phyloP scores from a whole-genome alignment of 2,329 filamentous ascomycete genomes.

The Penicillium sclerotiorum region DNA sequence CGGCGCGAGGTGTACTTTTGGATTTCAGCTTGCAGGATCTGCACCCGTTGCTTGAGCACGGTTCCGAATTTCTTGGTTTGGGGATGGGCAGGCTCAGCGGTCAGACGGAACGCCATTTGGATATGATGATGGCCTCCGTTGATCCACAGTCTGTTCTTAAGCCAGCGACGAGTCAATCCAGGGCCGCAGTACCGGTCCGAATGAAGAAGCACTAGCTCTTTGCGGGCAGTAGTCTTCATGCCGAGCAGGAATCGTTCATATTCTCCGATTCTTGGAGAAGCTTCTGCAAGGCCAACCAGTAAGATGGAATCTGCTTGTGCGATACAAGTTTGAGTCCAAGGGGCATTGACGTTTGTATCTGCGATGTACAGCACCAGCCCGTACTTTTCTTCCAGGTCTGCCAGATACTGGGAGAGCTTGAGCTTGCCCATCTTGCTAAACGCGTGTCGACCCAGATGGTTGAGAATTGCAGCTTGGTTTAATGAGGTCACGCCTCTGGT shows the following conservation, averaged over 20 bases:
- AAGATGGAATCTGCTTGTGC: slow-evolving; percentile 95
- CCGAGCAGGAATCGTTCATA: slow-evolving; percentile 95
- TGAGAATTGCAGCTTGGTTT: slow-evolving; percentile 90
- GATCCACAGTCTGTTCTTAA: slow-evolving; percentile 93
- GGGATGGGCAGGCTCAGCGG: slow-evolving; percentile 74
- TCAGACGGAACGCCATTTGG: slow-evolving; percentile 85
- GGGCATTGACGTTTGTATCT: slow-evolving; percentile 94
- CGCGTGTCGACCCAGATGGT: slow-evolving; percentile 91
- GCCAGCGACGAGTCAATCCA: slow-evolving; percentile 84
- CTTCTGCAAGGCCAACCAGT: slow-evolving; percentile 86
- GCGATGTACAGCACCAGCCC: slow-evolving; percentile 94
- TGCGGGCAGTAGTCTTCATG: slow-evolving; percentile 94
- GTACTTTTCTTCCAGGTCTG: slow-evolving; percentile 96
- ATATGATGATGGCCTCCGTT: slow-evolving; percentile 97
- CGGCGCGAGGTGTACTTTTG: slow-evolving; percentile 97
- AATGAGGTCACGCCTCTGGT: slow-evolving; percentile 88
- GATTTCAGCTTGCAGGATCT: slow-evolving; percentile 93
- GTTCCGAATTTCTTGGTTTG: slow-evolving; percentile 78
- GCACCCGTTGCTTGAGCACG: slow-evolving; percentile 86
- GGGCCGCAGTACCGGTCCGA: slow-evolving; percentile 82
- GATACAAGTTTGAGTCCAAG: slow-evolving; percentile 98
- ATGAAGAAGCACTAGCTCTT: slow-evolving; percentile 88
- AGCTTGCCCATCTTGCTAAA: slow-evolving; percentile 98
- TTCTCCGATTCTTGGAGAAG: slow-evolving; percentile 86
- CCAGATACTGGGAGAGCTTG: slow-evolving; percentile 92